phyloP scores from a whole-genome alignment of 2,329 filamentous ascomycete genomes.

The Phoma sp. region DNA sequence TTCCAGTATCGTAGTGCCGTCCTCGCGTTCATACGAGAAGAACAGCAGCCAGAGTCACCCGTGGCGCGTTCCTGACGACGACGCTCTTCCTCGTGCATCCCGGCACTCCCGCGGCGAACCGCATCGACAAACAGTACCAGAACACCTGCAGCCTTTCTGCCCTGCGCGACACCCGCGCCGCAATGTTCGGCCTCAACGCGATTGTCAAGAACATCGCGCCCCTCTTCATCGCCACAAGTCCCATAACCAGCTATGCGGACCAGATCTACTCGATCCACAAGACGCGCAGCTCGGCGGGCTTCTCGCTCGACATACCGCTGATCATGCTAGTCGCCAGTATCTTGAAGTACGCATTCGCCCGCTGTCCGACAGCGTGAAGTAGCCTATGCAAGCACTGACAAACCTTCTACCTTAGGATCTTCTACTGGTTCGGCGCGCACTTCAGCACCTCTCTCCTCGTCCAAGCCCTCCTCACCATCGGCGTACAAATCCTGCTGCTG shows the following conservation, averaged over 20 bases:
- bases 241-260: conserved; percentile 69
- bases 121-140: no score
- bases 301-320: conserved; percentile 70
- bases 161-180: neutral
- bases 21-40: no score
- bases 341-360: conserved; percentile 56
- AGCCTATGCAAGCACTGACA: neutral
- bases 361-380: neutral
- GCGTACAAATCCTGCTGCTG: conserved; percentile 63
- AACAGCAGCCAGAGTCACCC: no score
- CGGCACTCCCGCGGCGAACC: conserved; percentile 13
- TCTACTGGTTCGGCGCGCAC: conserved; percentile 69
- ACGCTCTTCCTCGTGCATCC: neutral
- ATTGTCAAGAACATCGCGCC: conserved; percentile 47
- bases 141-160: no score
- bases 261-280: conserved; percentile 70
- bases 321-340: conserved; percentile 71
- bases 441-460: conserved; percentile 64
- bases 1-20: no score
- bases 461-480: conserved; percentile 66
- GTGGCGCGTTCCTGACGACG: no score
- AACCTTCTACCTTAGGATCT: conserved; percentile 54
- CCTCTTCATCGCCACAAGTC: conserved; percentile 61
- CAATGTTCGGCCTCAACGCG: conserved; percentile 46
- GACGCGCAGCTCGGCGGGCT: conserved; percentile 64